These are phyloP conservation scores for Globisporangium cystogenes DNA, from an alignment of 352 stramenopile genomes.

Conservation along the genomic window DNA sequence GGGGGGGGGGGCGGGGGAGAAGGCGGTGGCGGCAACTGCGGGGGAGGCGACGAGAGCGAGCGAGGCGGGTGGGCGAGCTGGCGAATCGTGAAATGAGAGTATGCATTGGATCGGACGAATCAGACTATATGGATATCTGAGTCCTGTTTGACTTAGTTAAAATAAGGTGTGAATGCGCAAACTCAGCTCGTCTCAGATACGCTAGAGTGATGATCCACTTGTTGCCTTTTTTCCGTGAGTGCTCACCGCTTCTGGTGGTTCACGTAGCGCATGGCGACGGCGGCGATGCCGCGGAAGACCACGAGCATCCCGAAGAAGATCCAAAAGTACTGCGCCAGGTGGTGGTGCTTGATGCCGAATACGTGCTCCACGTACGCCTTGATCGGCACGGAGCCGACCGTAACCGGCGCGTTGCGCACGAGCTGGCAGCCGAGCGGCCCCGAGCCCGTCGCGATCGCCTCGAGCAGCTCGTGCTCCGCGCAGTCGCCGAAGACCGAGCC, in stretches of 20 bases:
- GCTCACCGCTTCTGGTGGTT: conserved; percentile 14
- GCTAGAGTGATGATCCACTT: too few species aligned
- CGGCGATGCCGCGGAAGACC: conserved; percentile 41
- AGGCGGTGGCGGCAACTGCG: too few species aligned
- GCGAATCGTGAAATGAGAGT: too few species aligned
- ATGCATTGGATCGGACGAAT: too few species aligned
- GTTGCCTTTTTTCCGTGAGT: background rate
- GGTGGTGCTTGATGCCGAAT: conserved; percentile 46
- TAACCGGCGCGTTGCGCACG: conserved; percentile 38
- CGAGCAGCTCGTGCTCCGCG: conserved; percentile 13
- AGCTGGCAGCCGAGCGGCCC: conserved; percentile 47
- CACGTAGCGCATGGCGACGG: conserved; percentile 21
- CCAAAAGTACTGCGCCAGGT: conserved; percentile 34
- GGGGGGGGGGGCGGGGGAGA: background rate
- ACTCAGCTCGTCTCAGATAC: too few species aligned
- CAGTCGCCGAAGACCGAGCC: conserved; percentile 24
- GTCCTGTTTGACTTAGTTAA: too few species aligned
- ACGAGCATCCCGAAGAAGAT: conserved; percentile 48
- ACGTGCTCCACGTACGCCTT: conserved; percentile 51
- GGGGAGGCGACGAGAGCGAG: too few species aligned
- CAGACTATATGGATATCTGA: too few species aligned
- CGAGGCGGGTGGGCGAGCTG: too few species aligned
- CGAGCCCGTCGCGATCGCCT: background rate
- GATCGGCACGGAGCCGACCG: conserved; percentile 34
- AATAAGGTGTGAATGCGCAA: too few species aligned